Conservation (phyloP, 2,329 filamentous ascomycete genomes). For the Penicillium sp. region DNA sequence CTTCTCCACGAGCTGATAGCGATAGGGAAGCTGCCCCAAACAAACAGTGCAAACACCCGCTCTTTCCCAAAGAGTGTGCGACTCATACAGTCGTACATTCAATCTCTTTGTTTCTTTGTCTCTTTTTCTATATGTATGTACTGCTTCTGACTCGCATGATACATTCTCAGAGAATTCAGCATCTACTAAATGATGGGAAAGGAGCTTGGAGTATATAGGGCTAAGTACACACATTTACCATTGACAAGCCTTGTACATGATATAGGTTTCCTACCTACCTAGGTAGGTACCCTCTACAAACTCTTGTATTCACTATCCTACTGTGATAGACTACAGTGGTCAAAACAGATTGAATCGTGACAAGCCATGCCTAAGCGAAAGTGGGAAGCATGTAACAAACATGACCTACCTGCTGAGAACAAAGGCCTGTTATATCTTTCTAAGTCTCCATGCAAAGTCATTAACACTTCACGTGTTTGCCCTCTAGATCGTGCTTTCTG, state of each 20-base stretch:
- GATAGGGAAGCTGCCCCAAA: conserved; percentile 17
- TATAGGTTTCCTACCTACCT: neutral
- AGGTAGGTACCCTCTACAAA: neutral
- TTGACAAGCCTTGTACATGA: neutral
- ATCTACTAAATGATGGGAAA: neutral
- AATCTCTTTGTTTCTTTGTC: too few relatives aligned
- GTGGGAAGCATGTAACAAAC: neutral
- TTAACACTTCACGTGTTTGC: neutral
- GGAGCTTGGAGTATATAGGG: neutral
- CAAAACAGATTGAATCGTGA: too few relatives aligned
- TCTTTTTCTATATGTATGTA: neutral
- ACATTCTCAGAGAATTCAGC: too few relatives aligned
- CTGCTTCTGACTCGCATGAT: too few relatives aligned
- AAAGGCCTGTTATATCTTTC: neutral
- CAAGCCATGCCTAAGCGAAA: neutral
- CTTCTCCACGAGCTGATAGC: conserved; percentile 11
- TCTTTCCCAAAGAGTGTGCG: neutral
- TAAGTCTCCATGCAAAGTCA: neutral
- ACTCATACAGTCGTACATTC: neutral
- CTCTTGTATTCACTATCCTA: neutral
- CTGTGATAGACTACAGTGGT: neutral
- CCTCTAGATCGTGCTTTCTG: neutral
- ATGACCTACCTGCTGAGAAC: neutral
- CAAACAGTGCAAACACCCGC: conserved; percentile 21
- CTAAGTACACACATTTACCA: neutral